phyloP scores from a whole-genome alignment of 2,329 filamentous ascomycete species.

The Calonectria leucothoes region DNA sequence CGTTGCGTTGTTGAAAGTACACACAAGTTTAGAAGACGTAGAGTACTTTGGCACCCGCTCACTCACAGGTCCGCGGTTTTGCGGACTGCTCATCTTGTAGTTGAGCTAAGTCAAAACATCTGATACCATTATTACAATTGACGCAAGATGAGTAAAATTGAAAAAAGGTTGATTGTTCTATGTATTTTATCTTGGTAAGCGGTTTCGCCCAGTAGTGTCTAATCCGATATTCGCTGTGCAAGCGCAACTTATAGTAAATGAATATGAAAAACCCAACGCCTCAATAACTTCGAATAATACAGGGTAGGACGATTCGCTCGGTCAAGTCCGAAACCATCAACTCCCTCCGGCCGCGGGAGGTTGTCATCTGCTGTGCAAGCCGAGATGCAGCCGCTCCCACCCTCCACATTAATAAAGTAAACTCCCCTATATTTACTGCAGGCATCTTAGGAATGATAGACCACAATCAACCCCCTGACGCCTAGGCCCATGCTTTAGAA shows the following conservation, averaged over 20 bases:
- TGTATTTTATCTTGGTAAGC: background rate
- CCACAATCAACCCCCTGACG: background rate
- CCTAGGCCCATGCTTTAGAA: background rate
- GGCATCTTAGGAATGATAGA: background rate
- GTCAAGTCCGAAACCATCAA: background rate
- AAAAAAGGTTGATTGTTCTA: background rate
- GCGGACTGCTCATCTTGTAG: background rate
- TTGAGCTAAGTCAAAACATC: background rate
- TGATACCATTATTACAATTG: background rate
- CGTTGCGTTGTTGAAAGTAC: background rate
- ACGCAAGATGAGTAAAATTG: background rate
- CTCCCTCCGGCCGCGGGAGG: background rate
- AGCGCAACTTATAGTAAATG: background rate
- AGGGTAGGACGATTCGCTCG: background rate
- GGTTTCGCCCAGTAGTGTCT: background rate
- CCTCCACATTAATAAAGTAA: background rate
- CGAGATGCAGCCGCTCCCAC: background rate
- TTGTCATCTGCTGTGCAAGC: background rate
- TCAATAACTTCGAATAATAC: conserved; percentile 7
- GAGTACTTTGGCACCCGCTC: background rate
- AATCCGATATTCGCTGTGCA: background rate
- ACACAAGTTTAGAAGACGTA: background rate
- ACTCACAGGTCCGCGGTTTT: background rate
- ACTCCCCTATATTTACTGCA: background rate
- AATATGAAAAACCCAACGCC: background rate